Base-by-base conservation (phyloP, 192 early-diverging fungal species). In the Rhizophagus sp. region DNA sequence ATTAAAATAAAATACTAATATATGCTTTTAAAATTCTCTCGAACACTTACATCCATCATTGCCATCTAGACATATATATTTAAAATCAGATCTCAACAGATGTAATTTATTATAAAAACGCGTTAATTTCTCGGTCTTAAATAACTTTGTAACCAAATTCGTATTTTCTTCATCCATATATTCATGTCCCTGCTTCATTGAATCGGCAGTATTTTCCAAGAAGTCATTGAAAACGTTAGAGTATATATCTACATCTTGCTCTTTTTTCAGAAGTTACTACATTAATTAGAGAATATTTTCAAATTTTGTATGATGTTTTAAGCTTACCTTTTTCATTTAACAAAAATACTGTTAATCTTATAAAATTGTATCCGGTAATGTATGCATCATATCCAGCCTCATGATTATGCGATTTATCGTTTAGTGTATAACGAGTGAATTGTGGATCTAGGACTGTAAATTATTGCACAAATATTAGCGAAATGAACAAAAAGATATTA, bases 311-410 rank as follows among this genome's bases (percentile, higher is more conserved):
- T n/a, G 44, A 44, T 7, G 25, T 3, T 22, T 44, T 22, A 10
- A 10, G 34, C 11, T 15, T 22, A 79, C 78, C 85, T 63, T 83
- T 81, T 24, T 83, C 81, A 49, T 88, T 83, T 13, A 86, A 61
- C 75, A 90, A 84, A 62, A 82, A 89, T 27, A 83, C 80, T 19
- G 88, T 80, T 82, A 97, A 88, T 2, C 91, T 88, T 30, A 95
- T 83, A 81, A 95, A 97, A 0, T 91, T 85, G 24, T 91, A 87
- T 10, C 97, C 97, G 5, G 97, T 98, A 71, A 93, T 90, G 82
- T 94, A 96, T 0, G 96, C 95, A 83, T 98, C 97, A 80, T 91
- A 98, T 4, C 94, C 97, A 15, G 97, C 97, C 80, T 98, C 97
- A 80, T 98, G 97, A 81, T 90, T 90, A 61, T 83, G 88, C 1